These are phyloP conservation scores for Penicillium salamii DNA, from an alignment of 495 filamentous ascomycete species.

Conservation along the genomic window DNA sequence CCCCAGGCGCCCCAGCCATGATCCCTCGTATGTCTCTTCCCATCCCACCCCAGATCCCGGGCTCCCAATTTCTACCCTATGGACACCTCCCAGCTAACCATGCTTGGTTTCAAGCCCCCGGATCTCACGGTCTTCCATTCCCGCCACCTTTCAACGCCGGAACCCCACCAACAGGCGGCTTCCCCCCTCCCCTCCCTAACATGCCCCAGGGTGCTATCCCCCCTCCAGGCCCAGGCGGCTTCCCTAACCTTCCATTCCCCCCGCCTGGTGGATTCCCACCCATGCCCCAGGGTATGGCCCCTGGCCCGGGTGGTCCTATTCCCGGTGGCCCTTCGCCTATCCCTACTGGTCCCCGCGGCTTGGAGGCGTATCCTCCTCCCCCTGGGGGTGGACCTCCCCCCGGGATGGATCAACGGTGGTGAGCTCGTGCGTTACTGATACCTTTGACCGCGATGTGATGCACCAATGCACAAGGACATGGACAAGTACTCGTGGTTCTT, in stretches of 20 bases:
- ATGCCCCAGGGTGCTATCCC: conserved; percentile 39
- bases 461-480: not conserved
- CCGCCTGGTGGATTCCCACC: conserved; percentile 46
- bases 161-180: conserved; percentile 30
- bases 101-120: conserved; percentile 41
- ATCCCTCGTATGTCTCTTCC: conserved; percentile 42
- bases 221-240: conserved; percentile 53
- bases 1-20: conserved; percentile 43
- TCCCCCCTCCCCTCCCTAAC: conserved; percentile 22
- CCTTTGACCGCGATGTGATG: conserved; percentile 9
- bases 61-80: not conserved
- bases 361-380: conserved; percentile 30
- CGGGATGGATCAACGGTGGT: conserved; percentile 25
- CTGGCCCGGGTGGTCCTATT: not conserved
- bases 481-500: not conserved
- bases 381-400: conserved; percentile 20
- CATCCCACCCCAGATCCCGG: not conserved
- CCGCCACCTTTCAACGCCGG: conserved; percentile 51
- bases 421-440: conserved; percentile 12
- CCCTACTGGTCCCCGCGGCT: conserved; percentile 31
- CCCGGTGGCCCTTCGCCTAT: conserved; percentile 13
- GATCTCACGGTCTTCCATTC: conserved; percentile 64
- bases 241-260: conserved; percentile 59
- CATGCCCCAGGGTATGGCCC: conserved; percentile 21
- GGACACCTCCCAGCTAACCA: conserved; percentile 14